phyloP scores from a whole-genome alignment of 2,329 filamentous ascomycete genomes.

The Aspergillus oerlinghausenensis region DNA sequence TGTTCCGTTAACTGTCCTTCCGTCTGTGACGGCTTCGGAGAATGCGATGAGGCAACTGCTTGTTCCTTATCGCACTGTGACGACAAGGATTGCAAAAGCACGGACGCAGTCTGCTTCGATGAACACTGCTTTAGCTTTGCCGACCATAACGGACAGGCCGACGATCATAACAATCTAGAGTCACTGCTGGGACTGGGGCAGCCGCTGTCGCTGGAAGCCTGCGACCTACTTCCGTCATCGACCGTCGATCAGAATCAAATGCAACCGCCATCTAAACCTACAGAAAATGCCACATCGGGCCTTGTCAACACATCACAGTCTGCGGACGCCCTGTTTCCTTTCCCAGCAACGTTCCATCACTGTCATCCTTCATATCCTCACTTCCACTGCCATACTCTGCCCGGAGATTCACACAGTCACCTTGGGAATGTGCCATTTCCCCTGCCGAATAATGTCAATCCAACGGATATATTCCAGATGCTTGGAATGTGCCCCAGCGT shows the following conservation, averaged over 20 bases:
- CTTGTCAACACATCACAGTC: constrained; percentile 13
- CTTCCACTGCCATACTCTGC: constrained; percentile 26
- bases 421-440: constrained; percentile 21
- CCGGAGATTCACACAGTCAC: constrained; percentile 25
- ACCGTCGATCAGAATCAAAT: constrained; percentile 13
- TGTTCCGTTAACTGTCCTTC: constrained; percentile 37
- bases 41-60: constrained; percentile 34
- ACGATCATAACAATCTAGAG: constrained; percentile 27
- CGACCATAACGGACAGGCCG: constrained; percentile 14
- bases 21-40: constrained; percentile 38
- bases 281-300: constrained; percentile 14
- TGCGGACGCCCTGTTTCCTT: constrained; percentile 15
- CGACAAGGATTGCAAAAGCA: constrained; percentile 22
- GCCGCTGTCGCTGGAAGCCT: constrained; percentile 26
- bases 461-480: constrained; percentile 34
- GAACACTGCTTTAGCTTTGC: constrained; percentile 28
- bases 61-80: constrained; percentile 34
- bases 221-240: constrained; percentile 22
- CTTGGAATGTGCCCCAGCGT: constrained; percentile 32
- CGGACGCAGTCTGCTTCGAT: constrained; percentile 37
- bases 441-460: constrained; percentile 28
- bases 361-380: constrained; percentile 24
- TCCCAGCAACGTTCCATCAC: constrained; percentile 19
- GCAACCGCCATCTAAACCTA: constrained; percentile 18
- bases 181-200: constrained; percentile 30